Percentiles rank a stretch among this genome's conserved stretches.
Conservation (phyloP, 2,329 filamentous ascomycete genomes). For the Raffaelea deltoideospora region DNA sequence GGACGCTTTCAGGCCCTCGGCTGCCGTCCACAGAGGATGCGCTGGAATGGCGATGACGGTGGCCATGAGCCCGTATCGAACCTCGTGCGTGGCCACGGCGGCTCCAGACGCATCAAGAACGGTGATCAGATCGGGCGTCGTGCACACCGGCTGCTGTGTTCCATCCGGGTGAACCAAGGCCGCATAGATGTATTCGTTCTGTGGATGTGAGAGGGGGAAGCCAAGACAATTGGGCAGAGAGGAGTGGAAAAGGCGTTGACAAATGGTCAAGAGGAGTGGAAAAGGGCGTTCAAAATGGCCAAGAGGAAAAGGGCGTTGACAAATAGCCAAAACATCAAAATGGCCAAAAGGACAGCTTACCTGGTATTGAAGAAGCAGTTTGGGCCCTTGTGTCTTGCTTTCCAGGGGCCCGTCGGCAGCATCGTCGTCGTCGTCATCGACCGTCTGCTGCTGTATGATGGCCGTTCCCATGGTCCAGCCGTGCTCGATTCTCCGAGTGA, state of each 20-base stretch:
- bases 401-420: background rate
- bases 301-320: too few species aligned
- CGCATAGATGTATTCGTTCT: too few species aligned
- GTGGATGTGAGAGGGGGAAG: too few species aligned
- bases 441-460: background rate
- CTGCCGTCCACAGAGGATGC: conserved; percentile 34
- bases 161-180: too few species aligned
- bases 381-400: too few species aligned
- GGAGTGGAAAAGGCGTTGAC: too few species aligned
- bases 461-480: conserved; percentile 19
- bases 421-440: background rate
- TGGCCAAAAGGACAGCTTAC: conserved; percentile 20
- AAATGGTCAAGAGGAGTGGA: too few species aligned
- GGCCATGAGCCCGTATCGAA: conserved; percentile 32
- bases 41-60: conserved; percentile 37
- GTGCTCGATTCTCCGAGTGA: conserved; percentile 37
- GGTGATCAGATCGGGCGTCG: conserved; percentile 31
- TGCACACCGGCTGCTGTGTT: too few species aligned
- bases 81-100: conserved; percentile 36
- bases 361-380: too few species aligned
- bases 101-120: conserved; percentile 31
- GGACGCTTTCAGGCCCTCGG: too few species aligned
- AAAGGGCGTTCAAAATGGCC: too few species aligned
- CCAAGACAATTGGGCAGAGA: too few species aligned
- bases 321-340: conserved; percentile 27